These are phyloP conservation scores for Taiozyma sp. DNA, from an alignment of 1,139 yeast species.

Conservation along the genomic window DNA sequence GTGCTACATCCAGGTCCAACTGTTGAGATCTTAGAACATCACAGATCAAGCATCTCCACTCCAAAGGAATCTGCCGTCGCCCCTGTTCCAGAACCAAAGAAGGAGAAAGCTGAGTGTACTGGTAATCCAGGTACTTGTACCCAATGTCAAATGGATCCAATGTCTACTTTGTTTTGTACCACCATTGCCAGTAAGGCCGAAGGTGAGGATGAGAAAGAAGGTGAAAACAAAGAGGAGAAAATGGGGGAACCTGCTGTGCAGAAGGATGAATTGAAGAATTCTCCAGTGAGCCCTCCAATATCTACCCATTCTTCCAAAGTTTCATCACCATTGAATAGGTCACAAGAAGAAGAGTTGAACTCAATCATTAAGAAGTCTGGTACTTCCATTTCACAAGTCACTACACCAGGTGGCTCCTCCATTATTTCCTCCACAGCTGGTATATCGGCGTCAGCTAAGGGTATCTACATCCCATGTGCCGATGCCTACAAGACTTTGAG, in stretches of 20 bases:
- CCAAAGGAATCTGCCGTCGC: slow-evolving; percentile 15
- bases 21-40: slow-evolving; percentile 33
- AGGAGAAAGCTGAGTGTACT: slow-evolving; percentile 39
- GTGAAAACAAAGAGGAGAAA: slow-evolving; percentile 4
- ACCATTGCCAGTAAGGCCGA: slow-evolving; percentile 61
- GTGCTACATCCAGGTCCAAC: slow-evolving; percentile 67
- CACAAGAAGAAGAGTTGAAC: slow-evolving; percentile 20
- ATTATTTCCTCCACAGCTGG: background rate
- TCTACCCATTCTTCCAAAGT: slow-evolving; percentile 21
- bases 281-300: slow-evolving; percentile 24
- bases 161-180: slow-evolving; percentile 84
- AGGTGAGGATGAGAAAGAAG: slow-evolving; percentile 14
- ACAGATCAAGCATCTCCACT: slow-evolving; percentile 18
- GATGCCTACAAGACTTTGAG: slow-evolving; percentile 85
- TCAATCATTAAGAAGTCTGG: slow-evolving; percentile 13
- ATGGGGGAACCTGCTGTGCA: background rate
- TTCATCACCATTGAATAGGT: slow-evolving; percentile 17
- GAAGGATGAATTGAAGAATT: slow-evolving; percentile 7
- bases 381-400: slow-evolving; percentile 1
- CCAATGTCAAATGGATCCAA: slow-evolving; percentile 82
- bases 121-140: slow-evolving; percentile 86
- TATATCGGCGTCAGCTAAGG: slow-evolving; percentile 20
- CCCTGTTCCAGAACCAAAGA: slow-evolving; percentile 7
- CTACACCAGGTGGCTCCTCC: slow-evolving; percentile 10
- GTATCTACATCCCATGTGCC: slow-evolving; percentile 76